Base-by-base conservation (phyloP, 768 basidiomycete genomes). In the Macrolepiota fuliginosa region DNA sequence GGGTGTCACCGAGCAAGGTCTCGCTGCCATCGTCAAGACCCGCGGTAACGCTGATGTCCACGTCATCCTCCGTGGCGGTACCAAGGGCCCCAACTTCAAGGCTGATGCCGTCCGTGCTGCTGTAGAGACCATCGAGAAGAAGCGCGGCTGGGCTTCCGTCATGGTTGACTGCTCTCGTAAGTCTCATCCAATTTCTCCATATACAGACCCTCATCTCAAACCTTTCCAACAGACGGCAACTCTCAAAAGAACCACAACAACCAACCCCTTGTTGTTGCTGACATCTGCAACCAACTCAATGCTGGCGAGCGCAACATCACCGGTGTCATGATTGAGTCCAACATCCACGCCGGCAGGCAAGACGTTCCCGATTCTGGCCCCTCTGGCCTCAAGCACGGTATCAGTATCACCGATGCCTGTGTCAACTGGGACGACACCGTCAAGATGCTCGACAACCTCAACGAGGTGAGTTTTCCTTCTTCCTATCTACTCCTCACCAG, bases 251-350 rank as follows among this genome's bases (percentile, higher is more conserved):
- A 97, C 75, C 91, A 96, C 79, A 83, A 85, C 69, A 96, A 96
- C 76, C 96, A 97, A 74, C 88, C 94, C 17, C 86, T 86, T 66
- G 92, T 94, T 46, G 69, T 92, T 60, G 82, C 85, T 65, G 75
- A 83, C 72, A 83, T 94, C 68, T 87, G 86, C 73, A 75, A 73
- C 2, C 96, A 98, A 75, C 83, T 98, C 57, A 75, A 72, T 5
- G 82, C 83, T 6, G 93, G 93, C 27, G 78, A 86, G 63, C 79
- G 73, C 61, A 79, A 81, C 67, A 90, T 99, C 74, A 92, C 92
- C 4, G 96, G 96, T 50, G 94, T 98, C 61, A 98, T 99, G 96
- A 85, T 99, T 71, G 96, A 99, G 77, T 92, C 90, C 12, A 91
- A 98, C 73, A 88, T 99, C 75, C 89, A 91, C 70, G 90, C 88